Base-by-base conservation (phyloP, 371 early-diverging fungal genomes). In the Blakeslea trispora region DNA sequence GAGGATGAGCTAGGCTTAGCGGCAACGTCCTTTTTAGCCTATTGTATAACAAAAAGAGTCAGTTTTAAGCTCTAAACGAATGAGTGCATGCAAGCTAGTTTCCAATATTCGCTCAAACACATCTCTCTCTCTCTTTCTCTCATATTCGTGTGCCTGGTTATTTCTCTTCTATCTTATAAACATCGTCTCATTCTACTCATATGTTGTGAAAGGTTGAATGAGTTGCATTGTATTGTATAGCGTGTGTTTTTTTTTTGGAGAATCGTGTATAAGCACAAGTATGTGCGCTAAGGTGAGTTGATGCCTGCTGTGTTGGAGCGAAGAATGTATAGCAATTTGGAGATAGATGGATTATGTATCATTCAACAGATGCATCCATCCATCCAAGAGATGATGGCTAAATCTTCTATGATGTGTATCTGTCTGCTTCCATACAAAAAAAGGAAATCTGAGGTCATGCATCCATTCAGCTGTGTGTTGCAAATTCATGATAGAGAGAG, bases 1-100 rank as follows among this genome's bases (percentile, higher is more conserved):
- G 87, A 81, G 55, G 86, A 81, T 64, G 85, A 81, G 69, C 77
- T 66, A 54, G 85, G 87, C 77, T 81, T 83, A 60, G 86, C 83
- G 71, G 83, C 88, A 64, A 80, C 82, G 78, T 79, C 81, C 77
- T 82, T 82, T 66, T 83, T 81, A 59, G 83, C 83, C 83, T 85
- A 68, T 32, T 11, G 3, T 41, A 21, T 13, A 37, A 14, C 11
- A 45, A 50, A 22, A n/a, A 31, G 5, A 39, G 22, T 19, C 21
- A 21, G 14, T 21, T 37, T 37, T 32, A 32, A 43, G 19, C 31
- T 45, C 18, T 15, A 31, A 23, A 21, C 21, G 35, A n/a, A 34
- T 23, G 19, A n/a, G 35, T 34, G 34, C 14, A 37, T 13, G n/a
- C 37, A 46, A 19, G n/a, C n/a, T n/a, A 18, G 24, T 37, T 37